phyloP scores from a whole-genome alignment of 148 eudicot genomes.

The Hydrangea macrophylla region DNA sequence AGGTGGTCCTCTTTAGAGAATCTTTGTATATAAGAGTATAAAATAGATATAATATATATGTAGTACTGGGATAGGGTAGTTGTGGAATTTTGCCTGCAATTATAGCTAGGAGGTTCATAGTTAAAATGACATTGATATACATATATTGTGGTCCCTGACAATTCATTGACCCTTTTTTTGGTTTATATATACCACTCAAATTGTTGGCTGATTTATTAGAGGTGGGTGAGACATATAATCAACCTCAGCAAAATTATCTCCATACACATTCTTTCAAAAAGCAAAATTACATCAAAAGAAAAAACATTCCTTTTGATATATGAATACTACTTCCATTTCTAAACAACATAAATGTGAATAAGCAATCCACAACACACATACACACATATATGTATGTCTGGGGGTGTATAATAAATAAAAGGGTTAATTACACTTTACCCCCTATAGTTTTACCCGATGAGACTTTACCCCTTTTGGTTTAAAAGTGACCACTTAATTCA shows the following conservation, averaged over 20 bases:
- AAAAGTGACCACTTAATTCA: too few species aligned
- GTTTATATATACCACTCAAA: conserved; percentile 5
- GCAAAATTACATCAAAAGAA: neutral
- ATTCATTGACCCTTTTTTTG: conserved; percentile 18
- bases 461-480: too few species aligned
- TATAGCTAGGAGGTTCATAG: neutral
- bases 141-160: conserved; percentile 31
- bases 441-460: too few species aligned
- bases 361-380: too few species aligned
- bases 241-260: neutral
- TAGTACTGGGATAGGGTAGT: conserved; percentile 10
- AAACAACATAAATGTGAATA: too few species aligned
- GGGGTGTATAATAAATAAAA: too few species aligned
- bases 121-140: neutral
- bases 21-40: too few species aligned
- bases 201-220: conserved; percentile 9
- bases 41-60: too few species aligned
- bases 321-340: too few species aligned
- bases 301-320: too few species aligned
- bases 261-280: conserved; percentile 1
- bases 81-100: neutral
- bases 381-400: neutral
- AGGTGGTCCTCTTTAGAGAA: too few species aligned
- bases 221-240: conserved; percentile 17
- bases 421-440: too few species aligned